Conservation (phyloP, 2,329 filamentous ascomycete species). For the Arthroderma sp. region DNA sequence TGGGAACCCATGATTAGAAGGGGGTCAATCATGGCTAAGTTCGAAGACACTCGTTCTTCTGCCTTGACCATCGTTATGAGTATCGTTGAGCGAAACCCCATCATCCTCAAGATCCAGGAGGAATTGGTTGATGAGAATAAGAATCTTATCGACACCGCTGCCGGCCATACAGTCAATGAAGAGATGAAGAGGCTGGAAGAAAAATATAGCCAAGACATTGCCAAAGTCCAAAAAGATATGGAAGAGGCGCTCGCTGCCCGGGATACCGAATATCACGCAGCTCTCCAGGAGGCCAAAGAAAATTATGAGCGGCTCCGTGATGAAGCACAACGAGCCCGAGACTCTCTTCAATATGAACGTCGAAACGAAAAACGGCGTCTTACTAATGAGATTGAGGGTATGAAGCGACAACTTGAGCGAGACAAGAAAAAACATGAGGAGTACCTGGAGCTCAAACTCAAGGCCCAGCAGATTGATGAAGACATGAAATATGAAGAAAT, state of each 20-base stretch:
- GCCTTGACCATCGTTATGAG: not conserved
- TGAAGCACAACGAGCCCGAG: constrained; percentile 4
- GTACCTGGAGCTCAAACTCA: constrained; percentile 2
- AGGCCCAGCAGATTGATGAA: constrained; percentile 4
- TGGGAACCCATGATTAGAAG: constrained; percentile 8
- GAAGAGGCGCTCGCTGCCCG: constrained; percentile 4
- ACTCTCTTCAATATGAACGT: constrained; percentile 2
- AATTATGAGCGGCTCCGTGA: constrained; percentile 6
- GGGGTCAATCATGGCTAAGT: constrained; percentile 3
- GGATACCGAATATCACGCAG: constrained; percentile 4
- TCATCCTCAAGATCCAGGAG: constrained; percentile 1
- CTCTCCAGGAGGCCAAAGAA: constrained; percentile 5
- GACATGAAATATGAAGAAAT: constrained; percentile 7
- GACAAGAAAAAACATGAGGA: constrained; percentile 4
- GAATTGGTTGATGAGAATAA: constrained; percentile 5
- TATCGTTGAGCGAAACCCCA: constrained; percentile 2
- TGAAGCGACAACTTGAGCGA: constrained; percentile 5
- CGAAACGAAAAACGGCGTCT: constrained; percentile 6
- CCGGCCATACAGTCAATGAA: not conserved
- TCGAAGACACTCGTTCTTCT: not conserved
- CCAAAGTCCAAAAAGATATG: constrained; percentile 7
- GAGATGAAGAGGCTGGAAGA: constrained; percentile 8
- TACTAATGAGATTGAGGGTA: constrained; percentile 5
- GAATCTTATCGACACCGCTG: constrained; percentile 5
- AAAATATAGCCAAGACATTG: constrained; percentile 4